Conservation (phyloP, 148 eudicot genomes). For the Cornus kousa region DNA sequence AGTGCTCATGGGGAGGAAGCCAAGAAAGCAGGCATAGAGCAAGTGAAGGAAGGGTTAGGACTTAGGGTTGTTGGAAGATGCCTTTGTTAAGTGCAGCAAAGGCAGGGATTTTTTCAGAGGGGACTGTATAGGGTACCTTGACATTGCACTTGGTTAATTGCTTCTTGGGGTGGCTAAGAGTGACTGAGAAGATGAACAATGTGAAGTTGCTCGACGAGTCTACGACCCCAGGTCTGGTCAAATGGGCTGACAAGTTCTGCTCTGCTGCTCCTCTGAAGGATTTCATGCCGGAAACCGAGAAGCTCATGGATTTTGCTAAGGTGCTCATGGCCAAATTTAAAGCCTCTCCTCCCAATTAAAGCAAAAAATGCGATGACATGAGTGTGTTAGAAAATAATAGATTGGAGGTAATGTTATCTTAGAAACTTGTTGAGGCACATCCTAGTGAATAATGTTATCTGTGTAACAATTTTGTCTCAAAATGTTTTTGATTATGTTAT, state of each 20-base stretch:
- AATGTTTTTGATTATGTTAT: no score
- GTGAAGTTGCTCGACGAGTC: slow-evolving; percentile 9
- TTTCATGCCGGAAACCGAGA: slow-evolving; percentile 22
- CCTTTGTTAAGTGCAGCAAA: slow-evolving; percentile 23
- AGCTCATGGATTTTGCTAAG: slow-evolving; percentile 16
- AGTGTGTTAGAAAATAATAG: no score
- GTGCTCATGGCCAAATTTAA: neutral
- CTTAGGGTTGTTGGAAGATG: slow-evolving; percentile 23
- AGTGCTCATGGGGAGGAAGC: slow-evolving; percentile 6
- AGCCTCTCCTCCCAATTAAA: no score
- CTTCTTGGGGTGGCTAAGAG: slow-evolving; percentile 21
- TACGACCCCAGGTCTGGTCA: slow-evolving; percentile 8
- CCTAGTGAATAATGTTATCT: no score
- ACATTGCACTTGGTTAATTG: slow-evolving; percentile 21
- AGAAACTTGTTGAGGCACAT: no score
- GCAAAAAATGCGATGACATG: no score
- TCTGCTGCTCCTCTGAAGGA: slow-evolving; percentile 26
- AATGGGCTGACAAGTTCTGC: slow-evolving; percentile 25
- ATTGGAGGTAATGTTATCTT: no score
- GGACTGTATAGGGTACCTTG: slow-evolving; percentile 18
- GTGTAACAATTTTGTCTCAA: no score
- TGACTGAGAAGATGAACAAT: slow-evolving; percentile 10
- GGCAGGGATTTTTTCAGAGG: slow-evolving; percentile 24
- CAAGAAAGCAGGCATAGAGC: slow-evolving; percentile 5
- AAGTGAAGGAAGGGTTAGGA: slow-evolving; percentile 16